These are phyloP conservation scores for Apostasia ramifera DNA, from an alignment of 106 monocot species.

Conservation along the genomic window DNA sequence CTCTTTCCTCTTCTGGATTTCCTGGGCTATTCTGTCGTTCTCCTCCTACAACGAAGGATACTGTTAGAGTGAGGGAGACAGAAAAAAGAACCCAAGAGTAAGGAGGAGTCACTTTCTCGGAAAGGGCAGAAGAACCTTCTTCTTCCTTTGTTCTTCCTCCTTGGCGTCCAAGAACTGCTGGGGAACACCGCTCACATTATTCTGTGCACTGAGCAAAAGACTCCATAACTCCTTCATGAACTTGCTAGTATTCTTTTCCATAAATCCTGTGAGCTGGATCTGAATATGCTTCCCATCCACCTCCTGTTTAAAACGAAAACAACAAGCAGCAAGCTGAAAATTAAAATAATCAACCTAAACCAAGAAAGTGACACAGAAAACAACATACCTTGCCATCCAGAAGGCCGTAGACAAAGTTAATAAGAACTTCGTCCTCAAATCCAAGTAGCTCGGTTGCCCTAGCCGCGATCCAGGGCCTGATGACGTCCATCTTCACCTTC, in stretches of 20 bases:
- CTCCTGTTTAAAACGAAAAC: constrained; percentile 21
- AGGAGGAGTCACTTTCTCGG: not conserved
- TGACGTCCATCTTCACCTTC: constrained; percentile 96
- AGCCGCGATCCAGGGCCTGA: constrained; percentile 91
- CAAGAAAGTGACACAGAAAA: not conserved
- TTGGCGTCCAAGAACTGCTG: constrained; percentile 97
- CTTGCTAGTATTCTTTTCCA: constrained; percentile 94
- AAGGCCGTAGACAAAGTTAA: constrained; percentile 90
- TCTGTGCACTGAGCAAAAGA: constrained; percentile 81
- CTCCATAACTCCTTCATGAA: constrained; percentile 98
- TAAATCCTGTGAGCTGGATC: constrained; percentile 91
- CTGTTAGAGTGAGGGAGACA: not conserved
- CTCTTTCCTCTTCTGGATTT: constrained; percentile 80
- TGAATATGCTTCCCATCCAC: constrained; percentile 93
- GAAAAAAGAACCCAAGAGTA: not conserved
- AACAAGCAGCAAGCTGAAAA: not conserved
- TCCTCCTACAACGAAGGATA: constrained; percentile 39
- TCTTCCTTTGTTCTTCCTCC: constrained; percentile 70
- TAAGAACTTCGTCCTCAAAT: constrained; percentile 97
- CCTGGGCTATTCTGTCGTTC: constrained; percentile 60
- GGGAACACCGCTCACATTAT: constrained; percentile 89
- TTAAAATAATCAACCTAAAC: not conserved
- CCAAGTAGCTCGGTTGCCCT: constrained; percentile 88
- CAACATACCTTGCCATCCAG: constrained; percentile 57
- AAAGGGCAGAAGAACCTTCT: constrained; percentile 42